Evolutionary conservation across 306 rosid genomes (phyloP).

Genomic region (Dryas alaskensis): DNA sequence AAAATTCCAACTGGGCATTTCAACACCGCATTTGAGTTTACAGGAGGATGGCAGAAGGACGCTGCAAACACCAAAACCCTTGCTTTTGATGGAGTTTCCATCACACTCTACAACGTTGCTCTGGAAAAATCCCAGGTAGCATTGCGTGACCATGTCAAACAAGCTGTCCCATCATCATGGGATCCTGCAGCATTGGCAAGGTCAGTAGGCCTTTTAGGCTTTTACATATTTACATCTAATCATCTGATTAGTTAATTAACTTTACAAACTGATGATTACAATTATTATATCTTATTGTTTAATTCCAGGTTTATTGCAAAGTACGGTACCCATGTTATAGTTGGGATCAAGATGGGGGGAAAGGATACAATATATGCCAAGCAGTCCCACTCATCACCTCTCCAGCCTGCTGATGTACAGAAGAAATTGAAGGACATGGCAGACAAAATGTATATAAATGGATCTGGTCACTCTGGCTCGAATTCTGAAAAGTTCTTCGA

Average conservation of each 20-base stretch:
- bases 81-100: conserved; percentile 70
- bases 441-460: conserved; percentile 44
- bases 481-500: conserved; percentile 10
- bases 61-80: conserved; percentile 77
- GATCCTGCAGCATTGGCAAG: conserved; percentile 82
- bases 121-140: conserved; percentile 62
- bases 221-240: not conserved
- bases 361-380: conserved; percentile 66
- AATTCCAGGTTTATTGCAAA: conserved; percentile 60
- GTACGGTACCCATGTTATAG: conserved; percentile 76
- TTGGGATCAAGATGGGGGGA: conserved; percentile 75
- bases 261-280: not conserved
- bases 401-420: conserved; percentile 64
- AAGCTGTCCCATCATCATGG: conserved; percentile 81
- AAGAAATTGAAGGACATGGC: conserved; percentile 72
- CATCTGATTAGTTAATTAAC: not conserved
- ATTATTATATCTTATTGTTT: not conserved
- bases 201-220: conserved; percentile 17
- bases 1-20: conserved; percentile 85
- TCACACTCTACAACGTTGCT: conserved; percentile 66
- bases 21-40: conserved; percentile 68
- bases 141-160: conserved; percentile 62
- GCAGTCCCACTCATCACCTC: conserved; percentile 68
- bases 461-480: conserved; percentile 25
- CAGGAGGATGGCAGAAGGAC: conserved; percentile 79